These are phyloP conservation scores for Saccharomyces jurei DNA, from an alignment of 805 yeast species.

Conservation along the genomic window DNA sequence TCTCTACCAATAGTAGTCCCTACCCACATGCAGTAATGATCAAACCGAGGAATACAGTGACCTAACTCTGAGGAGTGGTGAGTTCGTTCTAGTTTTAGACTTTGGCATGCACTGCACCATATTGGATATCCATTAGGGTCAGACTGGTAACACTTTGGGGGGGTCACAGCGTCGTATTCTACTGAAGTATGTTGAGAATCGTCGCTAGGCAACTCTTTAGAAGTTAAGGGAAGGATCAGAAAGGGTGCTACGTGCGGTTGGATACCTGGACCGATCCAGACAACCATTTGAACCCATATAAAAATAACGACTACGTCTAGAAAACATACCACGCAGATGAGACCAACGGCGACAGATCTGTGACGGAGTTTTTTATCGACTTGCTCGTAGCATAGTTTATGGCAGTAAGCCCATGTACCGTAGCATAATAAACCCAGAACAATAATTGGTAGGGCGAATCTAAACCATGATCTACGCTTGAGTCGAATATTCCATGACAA, in stretches of 20 bases:
- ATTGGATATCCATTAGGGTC: conserved; percentile 66
- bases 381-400: conserved; percentile 36
- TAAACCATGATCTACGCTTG: conserved; percentile 3
- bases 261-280: conserved; percentile 20
- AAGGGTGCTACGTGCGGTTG: conserved; percentile 24
- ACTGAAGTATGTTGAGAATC: not conserved
- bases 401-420: conserved; percentile 37
- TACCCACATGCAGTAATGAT: conserved; percentile 77
- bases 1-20: conserved; percentile 63
- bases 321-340: conserved; percentile 11
- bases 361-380: conserved; percentile 9
- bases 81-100: conserved; percentile 57
- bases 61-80: conserved; percentile 57
- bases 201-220: not conserved
- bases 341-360: conserved; percentile 17
- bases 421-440: conserved; percentile 33
- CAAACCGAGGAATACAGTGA: conserved; percentile 64
- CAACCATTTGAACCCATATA: conserved; percentile 18
- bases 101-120: conserved; percentile 64
- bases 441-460: conserved; percentile 21
- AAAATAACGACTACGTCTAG: conserved; percentile 8
- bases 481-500: not conserved
- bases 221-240: conserved; percentile 8
- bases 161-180: conserved; percentile 24
- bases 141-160: conserved; percentile 59